Evolutionary conservation across 2,329 filamentous ascomycete species (phyloP), one percentile per base, ranked within the genome.

Genomic region (Botrytis fabae): DNA sequence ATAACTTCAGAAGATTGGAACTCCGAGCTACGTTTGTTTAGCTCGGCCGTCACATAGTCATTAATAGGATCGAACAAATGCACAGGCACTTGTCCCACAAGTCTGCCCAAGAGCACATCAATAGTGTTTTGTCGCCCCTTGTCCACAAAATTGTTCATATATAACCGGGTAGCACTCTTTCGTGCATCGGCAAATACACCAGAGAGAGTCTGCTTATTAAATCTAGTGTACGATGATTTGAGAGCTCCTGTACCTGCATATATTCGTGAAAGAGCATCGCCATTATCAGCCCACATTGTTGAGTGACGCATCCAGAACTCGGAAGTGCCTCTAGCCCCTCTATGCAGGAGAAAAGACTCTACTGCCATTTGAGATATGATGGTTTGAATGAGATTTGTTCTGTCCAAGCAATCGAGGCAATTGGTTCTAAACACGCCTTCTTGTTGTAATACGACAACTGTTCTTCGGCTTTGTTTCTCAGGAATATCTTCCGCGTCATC

Each of bases 71-170:
- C 96, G 80, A 93, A 97, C 0, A 99, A 85, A 80, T 95, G 89
- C 6, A 98, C 95, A 1, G 93, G 90, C 84, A 69, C 51, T 61
- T 98, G 95, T 40, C 93, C 93, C 74, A 97, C 91, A 59, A 97
- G 83, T 71, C 94, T 89, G 4, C 95, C 95, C 8, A 99, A 86
- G 9, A 99, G 87, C 84, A 97, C 91, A 82, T 99, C 96, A 77
- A 99, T 98, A 0, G 94, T 98, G 77, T 94, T 95, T 81, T 99
- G 96, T 64, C 94, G 88, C 35, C 91, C 93, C 76, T 97, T 97
- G 81, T 99, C 96, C 14, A 94, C 89, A 81, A 99, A 98, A 80
- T 98, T 98, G 83, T 99, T 99, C 83, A 98, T 95, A 80, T 98
- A 98, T 75, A 98, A 89, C 74, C 96, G 88, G 70, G 96, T 96